Percentiles rank a stretch among this genome's conserved stretches.
These are phyloP conservation scores for Mucor racemosus DNA, from an alignment of 371 early-diverging fungal genomes.

Conservation along the genomic window DNA sequence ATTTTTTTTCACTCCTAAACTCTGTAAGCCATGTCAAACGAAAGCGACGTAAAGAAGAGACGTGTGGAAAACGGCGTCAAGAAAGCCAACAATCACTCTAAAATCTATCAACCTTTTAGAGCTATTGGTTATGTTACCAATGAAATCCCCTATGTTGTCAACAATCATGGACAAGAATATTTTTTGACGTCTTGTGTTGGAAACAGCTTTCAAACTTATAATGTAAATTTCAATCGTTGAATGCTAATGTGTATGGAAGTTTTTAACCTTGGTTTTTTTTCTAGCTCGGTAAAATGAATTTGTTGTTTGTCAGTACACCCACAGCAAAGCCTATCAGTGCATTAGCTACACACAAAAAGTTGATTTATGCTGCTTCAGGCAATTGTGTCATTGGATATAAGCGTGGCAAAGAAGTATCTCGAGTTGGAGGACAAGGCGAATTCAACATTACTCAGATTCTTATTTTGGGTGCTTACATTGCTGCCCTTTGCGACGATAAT, in stretches of 20 bases:
- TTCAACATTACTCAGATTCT: slow-evolving; percentile 53
- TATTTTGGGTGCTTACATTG: slow-evolving; percentile 78
- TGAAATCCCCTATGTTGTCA: slow-evolving; percentile 79
- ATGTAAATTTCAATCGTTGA: slow-evolving; percentile 39
- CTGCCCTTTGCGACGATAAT: slow-evolving; percentile 85
- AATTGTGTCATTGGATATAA: slow-evolving; percentile 68
- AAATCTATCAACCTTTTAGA: slow-evolving; percentile 83
- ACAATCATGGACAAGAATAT: slow-evolving; percentile 76
- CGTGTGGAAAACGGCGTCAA: slow-evolving; percentile 23
- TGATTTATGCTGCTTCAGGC: slow-evolving; percentile 78
- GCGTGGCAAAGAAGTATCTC: slow-evolving; percentile 74
- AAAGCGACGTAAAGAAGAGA: slow-evolving; percentile 23
- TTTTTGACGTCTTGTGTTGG: slow-evolving; percentile 89
- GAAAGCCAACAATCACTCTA: slow-evolving; percentile 38
- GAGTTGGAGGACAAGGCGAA: slow-evolving; percentile 38
- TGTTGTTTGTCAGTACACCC: slow-evolving; percentile 68
- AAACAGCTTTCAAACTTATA: slow-evolving; percentile 85
- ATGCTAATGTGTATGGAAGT: background rate
- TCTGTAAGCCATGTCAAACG: slow-evolving; percentile 11
- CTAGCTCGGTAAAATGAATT: slow-evolving; percentile 49
- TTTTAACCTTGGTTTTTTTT: background rate
- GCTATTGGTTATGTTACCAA: slow-evolving; percentile 90
- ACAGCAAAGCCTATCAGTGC: slow-evolving; percentile 75
- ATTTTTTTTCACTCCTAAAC: background rate
- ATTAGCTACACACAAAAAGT: slow-evolving; percentile 71